A percentile compares a stretch with the other conserved stretches of the same genome.
These are phyloP conservation scores for Candida verbasci DNA, from an alignment of 805 yeast species.

Conservation along the genomic window DNA sequence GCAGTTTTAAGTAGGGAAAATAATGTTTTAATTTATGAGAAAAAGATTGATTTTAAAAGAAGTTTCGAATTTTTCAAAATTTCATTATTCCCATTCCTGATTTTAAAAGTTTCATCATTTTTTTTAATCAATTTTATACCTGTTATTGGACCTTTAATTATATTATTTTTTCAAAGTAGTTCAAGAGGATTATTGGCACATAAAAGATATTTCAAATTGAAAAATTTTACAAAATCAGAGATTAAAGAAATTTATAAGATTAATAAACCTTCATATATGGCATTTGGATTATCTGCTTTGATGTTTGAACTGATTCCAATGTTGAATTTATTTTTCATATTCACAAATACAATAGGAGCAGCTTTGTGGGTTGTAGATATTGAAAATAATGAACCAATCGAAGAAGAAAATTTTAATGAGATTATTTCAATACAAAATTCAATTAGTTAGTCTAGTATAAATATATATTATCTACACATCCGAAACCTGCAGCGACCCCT, in stretches of 20 bases:
- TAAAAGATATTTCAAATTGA: constrained; percentile 52
- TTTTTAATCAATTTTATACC: constrained; percentile 49
- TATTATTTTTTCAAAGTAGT: constrained; percentile 50
- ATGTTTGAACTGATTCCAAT: constrained; percentile 53
- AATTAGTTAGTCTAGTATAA: constrained; percentile 34
- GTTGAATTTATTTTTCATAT: constrained; percentile 48
- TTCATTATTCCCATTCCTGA: constrained; percentile 38
- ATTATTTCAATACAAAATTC: background rate
- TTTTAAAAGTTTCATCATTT: constrained; percentile 30
- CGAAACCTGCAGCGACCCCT: constrained; percentile 99
- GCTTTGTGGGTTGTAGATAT: constrained; percentile 58
- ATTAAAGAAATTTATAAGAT: constrained; percentile 31
- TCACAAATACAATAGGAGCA: constrained; percentile 58
- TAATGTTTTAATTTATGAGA: constrained; percentile 37
- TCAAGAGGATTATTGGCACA: constrained; percentile 51
- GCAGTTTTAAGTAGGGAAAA: constrained; percentile 42
- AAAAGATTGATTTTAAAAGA: constrained; percentile 24
- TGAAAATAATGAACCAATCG: constrained; percentile 13
- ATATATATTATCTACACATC: constrained; percentile 85
- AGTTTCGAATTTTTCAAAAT: constrained; percentile 23
- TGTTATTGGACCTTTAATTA: constrained; percentile 52
- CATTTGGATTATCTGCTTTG: constrained; percentile 51
- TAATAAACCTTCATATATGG: constrained; percentile 39
- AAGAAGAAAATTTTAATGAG: background rate
- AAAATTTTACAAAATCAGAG: constrained; percentile 44